Base-by-base conservation (phyloP, 306 rosid species). In the Lithocarpus polystachyus region DNA sequence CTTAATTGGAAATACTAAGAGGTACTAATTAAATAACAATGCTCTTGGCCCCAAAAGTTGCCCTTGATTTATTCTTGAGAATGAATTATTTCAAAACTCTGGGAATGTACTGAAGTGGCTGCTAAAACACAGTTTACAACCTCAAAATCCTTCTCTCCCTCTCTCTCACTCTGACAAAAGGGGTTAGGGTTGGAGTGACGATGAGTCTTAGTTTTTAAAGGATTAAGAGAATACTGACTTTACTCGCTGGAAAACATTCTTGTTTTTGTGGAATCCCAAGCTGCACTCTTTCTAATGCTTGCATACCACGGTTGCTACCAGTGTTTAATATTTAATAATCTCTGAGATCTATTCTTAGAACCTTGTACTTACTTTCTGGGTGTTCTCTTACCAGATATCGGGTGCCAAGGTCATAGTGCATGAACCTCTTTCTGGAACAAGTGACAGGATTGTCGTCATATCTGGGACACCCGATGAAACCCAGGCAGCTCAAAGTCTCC, bases 401-500 rank as follows among this genome's bases (percentile, higher is more conserved):
- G 96, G 99, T 72, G 99, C 99, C 40, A 88, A 86, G 85, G 99
- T 95, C 52, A 86, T 83, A n/a, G 82, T 95, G 61, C 96, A 89
- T 71, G 90, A 93, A 79, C 92, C 94, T 59, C 96, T 75, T 79
- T 90, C 91, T 19, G 91, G 97, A 86, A 81, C 90, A 55, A 83
- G 88, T 7, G 94, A 91, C 40, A 86, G 96, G 81, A 87, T 81
- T 70, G 84, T 95, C 71, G 90, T 95, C 75, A 89, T 95, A 77
- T 95, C 99, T 7, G 99, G 99, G 69, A 85, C 96, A 35, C 99
- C 99, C 0, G 98, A 95, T 17, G 98, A 95, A 88, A 95, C 98
- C 52, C 96, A 95, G 82, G 96, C 99, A 28, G 99, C 99, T 2
- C 98, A 95, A 85, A 90, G 96, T 84, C 97, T 95, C 73, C 93